phyloP scores from a whole-genome alignment of 176 grass and related monocot genomes.

The maize (Zea mays) region Zm-B73-REFERENCE-NAM-5.0 NC_050099.1:153601001-153601500 shows the following conservation, averaged over 20 bases:
- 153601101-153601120: slow-evolving; percentile 55
- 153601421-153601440: slow-evolving; percentile 76
- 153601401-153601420: slow-evolving; percentile 66
- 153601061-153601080: slow-evolving; percentile 60
- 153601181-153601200: slow-evolving; percentile 95
- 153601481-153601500: slow-evolving; percentile 73
- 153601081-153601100: slow-evolving; percentile 41
- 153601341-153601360: slow-evolving; percentile 20
- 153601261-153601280: slow-evolving; percentile 1
- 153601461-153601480: slow-evolving; percentile 50
- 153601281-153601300: background rate
- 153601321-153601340: slow-evolving; percentile 16
- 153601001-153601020: slow-evolving; percentile 77
- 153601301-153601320: background rate
- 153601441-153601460: slow-evolving; percentile 48
- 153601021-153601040: slow-evolving; percentile 77
- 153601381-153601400: slow-evolving; percentile 30
- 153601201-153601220: background rate
- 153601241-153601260: background rate
- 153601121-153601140: slow-evolving; percentile 84
- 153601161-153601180: slow-evolving; percentile 91
- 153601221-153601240: background rate
- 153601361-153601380: slow-evolving; percentile 8
- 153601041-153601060: slow-evolving; percentile 86
- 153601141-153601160: slow-evolving; percentile 70